Conservation (phyloP, 2,329 filamentous ascomycete genomes). For the Colletotrichum scovillei region DNA sequence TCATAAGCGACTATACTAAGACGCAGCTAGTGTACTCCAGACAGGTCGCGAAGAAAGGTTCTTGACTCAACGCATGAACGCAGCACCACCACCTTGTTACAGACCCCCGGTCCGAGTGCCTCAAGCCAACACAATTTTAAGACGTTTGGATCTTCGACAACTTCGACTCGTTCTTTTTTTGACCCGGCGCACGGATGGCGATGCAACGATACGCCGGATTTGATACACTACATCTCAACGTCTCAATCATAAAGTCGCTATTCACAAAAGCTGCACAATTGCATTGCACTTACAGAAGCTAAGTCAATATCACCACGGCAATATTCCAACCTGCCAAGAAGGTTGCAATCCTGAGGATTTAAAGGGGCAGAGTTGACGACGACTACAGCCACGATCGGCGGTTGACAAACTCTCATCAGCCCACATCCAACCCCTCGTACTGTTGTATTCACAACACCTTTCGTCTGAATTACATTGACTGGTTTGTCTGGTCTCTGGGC, state of each 20-base stretch:
- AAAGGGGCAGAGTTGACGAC: not conserved
- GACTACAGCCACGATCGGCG: not conserved
- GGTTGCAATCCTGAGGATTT: not conserved
- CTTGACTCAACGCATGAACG: conserved; percentile 22
- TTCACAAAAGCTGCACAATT: not conserved
- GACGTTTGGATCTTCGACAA: not conserved
- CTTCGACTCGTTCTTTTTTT: not conserved
- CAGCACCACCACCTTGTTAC: conserved; percentile 21
- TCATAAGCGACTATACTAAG: not conserved
- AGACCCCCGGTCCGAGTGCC: conserved; percentile 26
- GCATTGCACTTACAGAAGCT: not conserved
- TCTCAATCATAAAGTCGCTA: not conserved
- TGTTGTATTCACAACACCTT: not conserved
- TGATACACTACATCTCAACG: not conserved
- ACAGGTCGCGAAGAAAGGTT: not conserved
- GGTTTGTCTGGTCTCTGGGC: conserved; percentile 7
- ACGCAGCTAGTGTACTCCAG: too few species aligned
- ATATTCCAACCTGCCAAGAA: not conserved
- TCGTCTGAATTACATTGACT: conserved; percentile 1
- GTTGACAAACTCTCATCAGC: not conserved
- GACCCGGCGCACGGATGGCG: not conserved
- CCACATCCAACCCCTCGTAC: not conserved
- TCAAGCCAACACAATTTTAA: not conserved
- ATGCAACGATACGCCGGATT: not conserved
- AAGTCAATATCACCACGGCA: not conserved